Evolutionary conservation across 495 filamentous ascomycete genomes (phyloP).

Genomic region (Penicillium tannophilum): DNA sequence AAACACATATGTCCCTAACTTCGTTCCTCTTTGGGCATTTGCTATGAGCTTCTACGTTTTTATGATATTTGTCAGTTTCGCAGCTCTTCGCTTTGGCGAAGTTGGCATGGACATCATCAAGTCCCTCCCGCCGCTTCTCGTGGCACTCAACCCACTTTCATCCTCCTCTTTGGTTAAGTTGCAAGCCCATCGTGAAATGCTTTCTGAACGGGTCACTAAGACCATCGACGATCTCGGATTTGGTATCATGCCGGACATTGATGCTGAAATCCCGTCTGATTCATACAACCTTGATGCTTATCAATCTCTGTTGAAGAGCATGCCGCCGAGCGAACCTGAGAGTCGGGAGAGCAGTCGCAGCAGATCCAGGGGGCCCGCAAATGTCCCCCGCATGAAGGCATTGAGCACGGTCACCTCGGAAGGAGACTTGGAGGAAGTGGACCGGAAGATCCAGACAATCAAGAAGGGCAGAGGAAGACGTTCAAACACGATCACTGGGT

Average conservation of each 20-base stretch:
- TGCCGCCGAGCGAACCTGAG: slow-evolving; percentile 32
- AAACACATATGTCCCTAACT: slow-evolving; percentile 60
- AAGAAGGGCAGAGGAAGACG: slow-evolving; percentile 62
- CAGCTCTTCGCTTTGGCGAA: slow-evolving; percentile 86
- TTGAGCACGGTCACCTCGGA: slow-evolving; percentile 68
- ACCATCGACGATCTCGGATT: slow-evolving; percentile 88
- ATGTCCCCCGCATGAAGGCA: slow-evolving; percentile 57
- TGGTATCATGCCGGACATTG: slow-evolving; percentile 89
- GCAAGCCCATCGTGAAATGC: slow-evolving; percentile 64
- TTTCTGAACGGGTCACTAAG: slow-evolving; percentile 73
- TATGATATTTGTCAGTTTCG: slow-evolving; percentile 83
- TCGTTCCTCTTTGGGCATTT: slow-evolving; percentile 70
- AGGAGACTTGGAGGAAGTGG: slow-evolving; percentile 73
- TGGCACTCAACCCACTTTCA: slow-evolving; percentile 74
- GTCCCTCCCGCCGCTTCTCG: slow-evolving; percentile 77
- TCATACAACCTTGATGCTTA: slow-evolving; percentile 42
- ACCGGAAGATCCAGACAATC: slow-evolving; percentile 72
- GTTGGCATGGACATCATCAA: slow-evolving; percentile 94
- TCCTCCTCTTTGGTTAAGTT: slow-evolving; percentile 76
- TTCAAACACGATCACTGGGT: slow-evolving; percentile 19
- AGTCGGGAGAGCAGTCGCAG: slow-evolving; percentile 72
- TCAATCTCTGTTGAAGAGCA: slow-evolving; percentile 34
- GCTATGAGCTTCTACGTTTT: slow-evolving; percentile 66
- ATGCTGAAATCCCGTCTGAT: slow-evolving; percentile 67
- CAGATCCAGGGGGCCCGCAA: slow-evolving; percentile 48